Evolutionary conservation across 1,284 basidiomycete genomes (phyloP), one percentile per base, ranked within the genome.

Genomic region (Ganoderma boninense): DNA sequence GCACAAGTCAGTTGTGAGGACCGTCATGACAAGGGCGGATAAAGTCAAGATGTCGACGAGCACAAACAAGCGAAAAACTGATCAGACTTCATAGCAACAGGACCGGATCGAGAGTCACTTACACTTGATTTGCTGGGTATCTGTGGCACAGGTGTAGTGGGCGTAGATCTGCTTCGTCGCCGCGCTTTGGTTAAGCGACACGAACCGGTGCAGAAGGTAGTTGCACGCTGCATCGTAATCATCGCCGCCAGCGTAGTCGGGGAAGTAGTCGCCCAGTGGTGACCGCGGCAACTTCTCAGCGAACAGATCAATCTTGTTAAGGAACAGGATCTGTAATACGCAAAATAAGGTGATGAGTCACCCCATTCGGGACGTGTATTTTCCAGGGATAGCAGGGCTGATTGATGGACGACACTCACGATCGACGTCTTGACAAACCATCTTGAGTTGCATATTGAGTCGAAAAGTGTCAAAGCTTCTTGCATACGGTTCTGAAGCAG

Each of bases 281-380:
- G 95, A 97, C 66, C 90, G 85, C 1, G 94, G 93, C 6, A 99
- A 87, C 82, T 98, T 99, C 81, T 97, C 95, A 18, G 94, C 92
- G 84, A 99, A 98, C 67, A 99, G 84, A 83, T 99, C 97, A 80
- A 98, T 98, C 89, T 97, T 97, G 89, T 97, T 97, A 75, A 97
- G 83, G 90, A 97, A 96, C 62, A 95, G 84, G 75, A 95, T 95
- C 92, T 94, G 69, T 20, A 43, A 66, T 18, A 63, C 65, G 67
- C 44, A 66, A 56, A 26, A 4, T 26, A 35, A 57, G 54, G 20
- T 23, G 2, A 40, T 56, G 43, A 23, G 44, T 62, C 56, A 64
- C 26, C 20, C 6, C 5, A 38, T 38, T 54, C 16, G 7, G 57
- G 11, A 32, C 18, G 2, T 32, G 20, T 18, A 14, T 10, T n/a